Conservation (phyloP, 805 yeast genomes). For the Yamadazyma endophytica region DNA sequence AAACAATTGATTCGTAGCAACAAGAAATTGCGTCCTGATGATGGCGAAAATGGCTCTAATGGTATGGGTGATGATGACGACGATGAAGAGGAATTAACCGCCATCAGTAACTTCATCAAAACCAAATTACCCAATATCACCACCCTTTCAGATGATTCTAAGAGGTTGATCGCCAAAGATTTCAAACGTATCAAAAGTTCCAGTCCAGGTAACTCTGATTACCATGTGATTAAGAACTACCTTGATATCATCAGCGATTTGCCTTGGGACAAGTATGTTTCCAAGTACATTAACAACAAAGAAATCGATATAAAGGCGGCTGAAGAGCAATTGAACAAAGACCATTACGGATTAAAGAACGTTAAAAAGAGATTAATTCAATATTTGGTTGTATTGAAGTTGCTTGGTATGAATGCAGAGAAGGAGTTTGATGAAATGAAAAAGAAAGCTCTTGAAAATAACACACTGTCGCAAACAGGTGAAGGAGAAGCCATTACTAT, state of each 20-base stretch:
- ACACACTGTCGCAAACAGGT: conserved; percentile 8
- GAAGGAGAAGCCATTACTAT: conserved; percentile 19
- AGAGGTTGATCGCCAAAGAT: conserved; percentile 43
- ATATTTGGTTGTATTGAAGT: conserved; percentile 72
- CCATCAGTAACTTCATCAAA: conserved; percentile 33
- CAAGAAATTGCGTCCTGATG: conserved; percentile 5
- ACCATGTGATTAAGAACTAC: conserved; percentile 60
- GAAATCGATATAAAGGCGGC: conserved; percentile 48
- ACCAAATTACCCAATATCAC: conserved; percentile 31
- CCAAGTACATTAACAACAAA: conserved; percentile 30
- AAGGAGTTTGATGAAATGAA: conserved; percentile 12
- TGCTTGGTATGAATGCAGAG: conserved; percentile 42
- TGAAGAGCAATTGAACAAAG: conserved; percentile 33
- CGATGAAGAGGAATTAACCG: conserved; percentile 39
- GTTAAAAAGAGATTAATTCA: conserved; percentile 69
- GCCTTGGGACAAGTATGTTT: conserved; percentile 49
- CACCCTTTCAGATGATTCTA: conserved; percentile 32
- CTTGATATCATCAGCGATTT: conserved; percentile 62
- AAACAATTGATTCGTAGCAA: conserved; percentile 15
- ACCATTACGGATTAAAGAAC: conserved; percentile 40
- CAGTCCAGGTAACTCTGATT: conserved; percentile 48
- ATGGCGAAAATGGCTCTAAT: conserved; percentile 38
- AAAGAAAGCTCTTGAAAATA: neutral
- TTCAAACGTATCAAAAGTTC: conserved; percentile 52
- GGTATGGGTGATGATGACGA: conserved; percentile 38